Conservation (phyloP, 306 rosid species). For the Macrotyloma uniflorum region DNA sequence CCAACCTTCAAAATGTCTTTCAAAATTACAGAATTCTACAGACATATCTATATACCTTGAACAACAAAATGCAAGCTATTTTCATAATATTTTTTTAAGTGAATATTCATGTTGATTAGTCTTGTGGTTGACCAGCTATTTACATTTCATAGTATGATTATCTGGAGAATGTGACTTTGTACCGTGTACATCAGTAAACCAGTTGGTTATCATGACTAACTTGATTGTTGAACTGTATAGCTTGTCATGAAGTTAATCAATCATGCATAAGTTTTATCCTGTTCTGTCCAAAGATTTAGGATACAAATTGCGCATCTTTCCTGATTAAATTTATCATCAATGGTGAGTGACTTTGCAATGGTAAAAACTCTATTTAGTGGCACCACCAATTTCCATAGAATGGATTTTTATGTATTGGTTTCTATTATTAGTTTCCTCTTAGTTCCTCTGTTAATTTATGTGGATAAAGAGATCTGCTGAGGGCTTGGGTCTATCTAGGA, state of each 20-base stretch:
- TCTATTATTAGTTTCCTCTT: slow-evolving; percentile 38
- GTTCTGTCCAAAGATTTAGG: slow-evolving; percentile 28
- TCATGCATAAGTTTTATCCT: slow-evolving; percentile 5
- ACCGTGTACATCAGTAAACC: neutral
- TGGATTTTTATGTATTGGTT: slow-evolving; percentile 38
- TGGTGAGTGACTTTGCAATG: slow-evolving; percentile 24
- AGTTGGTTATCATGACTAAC: slow-evolving; percentile 23
- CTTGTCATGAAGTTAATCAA: slow-evolving; percentile 25
- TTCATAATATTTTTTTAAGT: slow-evolving; percentile 3
- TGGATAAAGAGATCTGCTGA: slow-evolving; percentile 42
- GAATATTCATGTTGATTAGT: neutral
- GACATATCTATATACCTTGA: neutral
- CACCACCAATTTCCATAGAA: slow-evolving; percentile 32
- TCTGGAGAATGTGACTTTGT: neutral
- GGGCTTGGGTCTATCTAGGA: slow-evolving; percentile 49
- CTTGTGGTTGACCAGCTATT: neutral
- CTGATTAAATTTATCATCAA: slow-evolving; percentile 19
- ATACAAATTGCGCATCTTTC: neutral
- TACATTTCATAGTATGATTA: neutral
- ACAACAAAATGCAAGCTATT: neutral
- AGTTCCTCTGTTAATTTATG: slow-evolving; percentile 36
- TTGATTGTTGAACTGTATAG: neutral
- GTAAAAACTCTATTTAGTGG: slow-evolving; percentile 36
- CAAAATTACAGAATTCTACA: neutral
- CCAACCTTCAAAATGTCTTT: slow-evolving; percentile 1